Conservation (phyloP, 768 basidiomycete genomes). For the Amanita pallidorosea region DNA sequence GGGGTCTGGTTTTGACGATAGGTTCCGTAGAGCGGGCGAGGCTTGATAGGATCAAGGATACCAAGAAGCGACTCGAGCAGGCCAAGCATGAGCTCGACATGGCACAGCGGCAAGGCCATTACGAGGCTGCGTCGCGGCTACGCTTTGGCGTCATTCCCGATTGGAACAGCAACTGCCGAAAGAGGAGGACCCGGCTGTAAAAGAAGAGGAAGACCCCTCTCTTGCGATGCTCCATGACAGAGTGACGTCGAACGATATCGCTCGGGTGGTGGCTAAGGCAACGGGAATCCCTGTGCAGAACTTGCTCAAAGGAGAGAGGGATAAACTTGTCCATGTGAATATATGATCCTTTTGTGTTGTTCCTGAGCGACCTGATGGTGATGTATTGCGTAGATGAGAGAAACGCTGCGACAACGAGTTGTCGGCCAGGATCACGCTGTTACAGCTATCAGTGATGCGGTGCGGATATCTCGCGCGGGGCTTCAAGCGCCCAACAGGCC, state of each 20-base stretch:
- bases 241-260: slow-evolving; percentile 83
- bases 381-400: slow-evolving; percentile 64
- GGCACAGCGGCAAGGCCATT: slow-evolving; percentile 83
- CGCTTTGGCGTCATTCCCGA: slow-evolving; percentile 82
- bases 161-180: slow-evolving; percentile 61
- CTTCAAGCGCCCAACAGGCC: slow-evolving; percentile 83
- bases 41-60: slow-evolving; percentile 58
- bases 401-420: slow-evolving; percentile 57
- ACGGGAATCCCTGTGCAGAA: slow-evolving; percentile 91
- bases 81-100: slow-evolving; percentile 83
- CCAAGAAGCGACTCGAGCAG: slow-evolving; percentile 67
- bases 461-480: slow-evolving; percentile 87
- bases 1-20: background rate
- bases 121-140: slow-evolving; percentile 73
- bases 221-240: slow-evolving; percentile 71
- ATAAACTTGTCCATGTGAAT: slow-evolving; percentile 78
- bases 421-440: slow-evolving; percentile 93
- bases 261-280: slow-evolving; percentile 76
- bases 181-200: slow-evolving; percentile 26
- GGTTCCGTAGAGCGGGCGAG: slow-evolving; percentile 45
- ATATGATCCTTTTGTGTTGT: slow-evolving; percentile 8
- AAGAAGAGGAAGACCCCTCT: slow-evolving; percentile 33
- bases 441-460: slow-evolving; percentile 75
- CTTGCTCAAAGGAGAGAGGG: slow-evolving; percentile 78
- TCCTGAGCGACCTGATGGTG: background rate